Evolutionary conservation across 176 grass and related monocot genomes (phyloP).

Genomic region (Stipa capillata): DNA sequence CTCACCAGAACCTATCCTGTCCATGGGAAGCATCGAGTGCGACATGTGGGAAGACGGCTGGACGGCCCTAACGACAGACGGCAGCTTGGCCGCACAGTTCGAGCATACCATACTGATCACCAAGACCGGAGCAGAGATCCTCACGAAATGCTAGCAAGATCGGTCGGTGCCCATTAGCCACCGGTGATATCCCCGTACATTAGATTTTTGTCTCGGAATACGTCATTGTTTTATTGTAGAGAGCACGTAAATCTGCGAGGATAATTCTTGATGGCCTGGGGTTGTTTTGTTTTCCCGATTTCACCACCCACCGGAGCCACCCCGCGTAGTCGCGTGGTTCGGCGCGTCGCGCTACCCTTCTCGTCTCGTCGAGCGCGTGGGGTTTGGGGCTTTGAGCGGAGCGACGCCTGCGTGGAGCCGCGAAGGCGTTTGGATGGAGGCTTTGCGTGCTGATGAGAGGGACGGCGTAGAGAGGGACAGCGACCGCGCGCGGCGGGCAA

Average conservation of each 20-base stretch:
- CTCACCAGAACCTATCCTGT: conserved; percentile 61
- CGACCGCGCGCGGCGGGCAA: background rate
- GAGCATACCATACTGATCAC: conserved; percentile 90
- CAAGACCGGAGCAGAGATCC: conserved; percentile 59
- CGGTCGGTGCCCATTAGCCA: background rate
- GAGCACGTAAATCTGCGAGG: background rate
- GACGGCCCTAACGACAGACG: conserved; percentile 74
- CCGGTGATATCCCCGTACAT: too few relatives aligned
- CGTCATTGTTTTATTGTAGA: background rate
- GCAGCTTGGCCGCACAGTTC: conserved; percentile 68
- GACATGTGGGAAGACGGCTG: conserved; percentile 82
- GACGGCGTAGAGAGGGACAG: background rate
- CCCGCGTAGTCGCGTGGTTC: background rate
- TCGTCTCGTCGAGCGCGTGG: too few relatives aligned
- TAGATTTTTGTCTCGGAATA: background rate
- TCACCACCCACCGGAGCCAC: too few relatives aligned
- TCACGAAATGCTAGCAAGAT: conserved; percentile 50
- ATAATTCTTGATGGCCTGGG: too few relatives aligned
- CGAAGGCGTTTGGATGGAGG: background rate
- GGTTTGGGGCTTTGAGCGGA: too few relatives aligned
- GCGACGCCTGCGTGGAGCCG: too few relatives aligned
- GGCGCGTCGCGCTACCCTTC: background rate
- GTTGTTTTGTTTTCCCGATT: too few relatives aligned
- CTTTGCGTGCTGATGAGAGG: background rate
- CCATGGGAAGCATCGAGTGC: conserved; percentile 54